Conservation (phyloP, 345 rosid species). For the Hibiscus mutabilis region DNA sequence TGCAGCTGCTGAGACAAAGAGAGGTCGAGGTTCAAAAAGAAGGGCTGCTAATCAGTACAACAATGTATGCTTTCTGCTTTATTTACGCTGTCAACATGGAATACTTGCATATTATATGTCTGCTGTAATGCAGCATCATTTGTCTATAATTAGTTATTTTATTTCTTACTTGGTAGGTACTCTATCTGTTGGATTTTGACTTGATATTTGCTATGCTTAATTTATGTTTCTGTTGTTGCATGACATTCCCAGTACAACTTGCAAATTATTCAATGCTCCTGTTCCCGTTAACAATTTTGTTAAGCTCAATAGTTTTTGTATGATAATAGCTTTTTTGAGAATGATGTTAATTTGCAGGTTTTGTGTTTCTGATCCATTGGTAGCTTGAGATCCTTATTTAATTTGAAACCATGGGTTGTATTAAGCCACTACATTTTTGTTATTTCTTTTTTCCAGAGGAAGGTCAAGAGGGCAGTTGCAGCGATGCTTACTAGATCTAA, state of each 20-base stretch:
- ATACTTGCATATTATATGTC: not conserved
- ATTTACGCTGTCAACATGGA: conserved; percentile 6
- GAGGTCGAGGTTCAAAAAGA: conserved; percentile 67
- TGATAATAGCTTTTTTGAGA: not conserved
- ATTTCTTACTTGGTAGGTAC: not conserved
- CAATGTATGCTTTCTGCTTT: conserved; percentile 31
- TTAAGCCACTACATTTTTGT: not conserved
- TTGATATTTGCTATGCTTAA: not conserved
- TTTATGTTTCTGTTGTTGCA: not conserved
- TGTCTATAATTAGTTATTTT: not conserved
- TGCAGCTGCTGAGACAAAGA: conserved; percentile 38
- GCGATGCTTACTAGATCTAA: conserved; percentile 82
- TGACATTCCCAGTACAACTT: not conserved
- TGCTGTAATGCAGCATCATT: not conserved
- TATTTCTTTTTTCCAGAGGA: conserved; percentile 31
- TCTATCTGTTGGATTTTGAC: not conserved
- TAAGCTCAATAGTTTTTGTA: not conserved
- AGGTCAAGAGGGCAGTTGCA: conserved; percentile 87
- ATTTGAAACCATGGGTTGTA: not conserved
- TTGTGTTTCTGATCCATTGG: not conserved
- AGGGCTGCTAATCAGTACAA: conserved; percentile 58
- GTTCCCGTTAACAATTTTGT: not conserved
- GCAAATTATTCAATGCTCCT: not conserved
- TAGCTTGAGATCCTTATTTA: not conserved
- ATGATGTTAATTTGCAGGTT: not conserved